These are phyloP conservation scores for Xanthoconium stramineum DNA, from an alignment of 768 basidiomycete species.

Conservation along the genomic window DNA sequence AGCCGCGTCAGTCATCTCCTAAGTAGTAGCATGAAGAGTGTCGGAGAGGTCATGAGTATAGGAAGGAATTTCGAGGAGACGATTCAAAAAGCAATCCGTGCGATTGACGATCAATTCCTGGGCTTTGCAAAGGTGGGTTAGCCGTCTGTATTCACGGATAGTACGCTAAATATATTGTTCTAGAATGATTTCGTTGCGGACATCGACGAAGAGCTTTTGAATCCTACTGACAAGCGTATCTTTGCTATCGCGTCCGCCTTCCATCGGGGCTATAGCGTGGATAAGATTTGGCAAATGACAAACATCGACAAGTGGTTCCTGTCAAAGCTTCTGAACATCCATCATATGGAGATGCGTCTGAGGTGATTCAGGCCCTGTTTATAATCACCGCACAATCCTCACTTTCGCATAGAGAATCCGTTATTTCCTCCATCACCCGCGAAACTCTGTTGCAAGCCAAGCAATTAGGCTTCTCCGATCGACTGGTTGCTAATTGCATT, in stretches of 20 bases:
- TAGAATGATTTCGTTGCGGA: conserved; percentile 87
- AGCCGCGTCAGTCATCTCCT: conserved; percentile 85
- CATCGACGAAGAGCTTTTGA: conserved; percentile 88
- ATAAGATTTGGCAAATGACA: conserved; percentile 97
- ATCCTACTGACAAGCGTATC: conserved; percentile 95
- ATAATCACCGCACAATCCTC: not conserved
- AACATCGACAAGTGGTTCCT: conserved; percentile 99
- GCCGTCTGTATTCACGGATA: not conserved
- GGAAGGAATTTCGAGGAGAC: conserved; percentile 98
- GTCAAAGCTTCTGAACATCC: conserved; percentile 80
- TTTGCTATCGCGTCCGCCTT: conserved; percentile 96
- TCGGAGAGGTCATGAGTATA: conserved; percentile 99
- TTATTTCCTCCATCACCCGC: conserved; percentile 58
- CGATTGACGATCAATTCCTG: conserved; percentile 92
- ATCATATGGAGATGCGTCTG: conserved; percentile 72
- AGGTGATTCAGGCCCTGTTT: conserved; percentile 45
- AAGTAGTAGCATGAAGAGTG: conserved; percentile 97
- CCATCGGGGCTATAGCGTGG: conserved; percentile 88
- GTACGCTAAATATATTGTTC: not conserved
- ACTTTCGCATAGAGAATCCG: conserved; percentile 47
- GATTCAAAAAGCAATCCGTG: conserved; percentile 95
- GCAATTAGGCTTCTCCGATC: conserved; percentile 94
- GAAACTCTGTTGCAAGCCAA: conserved; percentile 77
- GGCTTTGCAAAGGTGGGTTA: conserved; percentile 81
- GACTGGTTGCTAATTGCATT: conserved; percentile 79